Evolutionary conservation across 805 yeast species (phyloP).

Genomic region (Candida endomychidarum): DNA sequence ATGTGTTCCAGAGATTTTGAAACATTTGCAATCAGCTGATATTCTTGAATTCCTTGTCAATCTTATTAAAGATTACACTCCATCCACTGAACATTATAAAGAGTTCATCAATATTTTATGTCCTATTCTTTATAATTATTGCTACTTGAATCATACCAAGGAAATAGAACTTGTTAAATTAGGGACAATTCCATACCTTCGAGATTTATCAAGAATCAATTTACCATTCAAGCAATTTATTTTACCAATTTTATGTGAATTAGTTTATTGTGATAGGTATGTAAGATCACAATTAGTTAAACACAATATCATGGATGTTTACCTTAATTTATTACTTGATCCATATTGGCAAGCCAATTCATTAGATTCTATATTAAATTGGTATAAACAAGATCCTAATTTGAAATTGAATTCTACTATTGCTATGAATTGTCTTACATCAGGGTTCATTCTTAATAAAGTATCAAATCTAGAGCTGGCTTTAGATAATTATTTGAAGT

Average conservation of each 20-base stretch:
- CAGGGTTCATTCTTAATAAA: slow-evolving; percentile 41
- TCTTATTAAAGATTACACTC: slow-evolving; percentile 26
- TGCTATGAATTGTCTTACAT: slow-evolving; percentile 31
- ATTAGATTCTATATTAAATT: slow-evolving; percentile 47
- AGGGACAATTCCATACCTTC: slow-evolving; percentile 49
- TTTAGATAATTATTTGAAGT: slow-evolving; percentile 39
- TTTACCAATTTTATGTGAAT: slow-evolving; percentile 52
- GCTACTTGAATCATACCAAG: slow-evolving; percentile 45
- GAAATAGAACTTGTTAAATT: slow-evolving; percentile 47
- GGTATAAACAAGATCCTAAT: slow-evolving; percentile 33
- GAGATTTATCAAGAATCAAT: slow-evolving; percentile 38
- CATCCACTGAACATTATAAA: slow-evolving; percentile 30
- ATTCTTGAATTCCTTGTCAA: slow-evolving; percentile 45
- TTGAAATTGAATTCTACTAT: slow-evolving; percentile 24
- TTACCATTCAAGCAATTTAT: slow-evolving; percentile 51
- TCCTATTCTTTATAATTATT: slow-evolving; percentile 52
- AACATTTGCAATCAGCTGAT: slow-evolving; percentile 36
- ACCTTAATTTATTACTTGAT: slow-evolving; percentile 44
- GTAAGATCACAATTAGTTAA: slow-evolving; percentile 39
- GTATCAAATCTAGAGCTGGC: slow-evolving; percentile 45
- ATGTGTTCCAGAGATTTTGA: slow-evolving; percentile 33
- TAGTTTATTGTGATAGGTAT: slow-evolving; percentile 45
- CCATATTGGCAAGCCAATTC: slow-evolving; percentile 61
- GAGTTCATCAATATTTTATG: slow-evolving; percentile 45
- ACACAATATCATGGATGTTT: slow-evolving; percentile 37